Evolutionary conservation across 805 yeast genomes (phyloP).

Genomic region (Suhomyces sp.): DNA sequence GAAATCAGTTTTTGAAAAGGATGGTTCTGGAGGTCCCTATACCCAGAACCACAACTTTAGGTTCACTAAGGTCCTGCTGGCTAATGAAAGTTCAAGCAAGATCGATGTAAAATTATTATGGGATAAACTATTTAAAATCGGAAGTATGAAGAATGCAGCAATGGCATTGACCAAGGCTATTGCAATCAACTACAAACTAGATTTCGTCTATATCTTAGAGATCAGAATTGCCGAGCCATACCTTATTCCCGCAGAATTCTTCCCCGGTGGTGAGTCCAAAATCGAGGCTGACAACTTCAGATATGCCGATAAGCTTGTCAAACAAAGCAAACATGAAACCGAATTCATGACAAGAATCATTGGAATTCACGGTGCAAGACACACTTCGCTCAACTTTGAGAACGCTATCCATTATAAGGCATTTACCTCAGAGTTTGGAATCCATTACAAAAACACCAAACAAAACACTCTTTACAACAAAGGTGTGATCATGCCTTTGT

Average conservation of each 20-base stretch:
- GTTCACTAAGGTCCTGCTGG: conserved; percentile 34
- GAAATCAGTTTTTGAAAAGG: conserved; percentile 55
- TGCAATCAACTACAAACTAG: conserved; percentile 31
- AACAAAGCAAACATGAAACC: conserved; percentile 18
- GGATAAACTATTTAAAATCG: conserved; percentile 32
- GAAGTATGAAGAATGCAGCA: conserved; percentile 48
- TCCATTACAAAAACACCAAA: conserved; percentile 37
- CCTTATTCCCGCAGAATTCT: conserved; percentile 39
- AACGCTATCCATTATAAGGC: conserved; percentile 43
- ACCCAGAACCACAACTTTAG: conserved; percentile 48
- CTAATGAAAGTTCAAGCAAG: not conserved
- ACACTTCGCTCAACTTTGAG: conserved; percentile 29
- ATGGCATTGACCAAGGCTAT: conserved; percentile 37
- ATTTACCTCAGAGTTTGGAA: conserved; percentile 53
- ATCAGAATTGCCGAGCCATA: conserved; percentile 49
- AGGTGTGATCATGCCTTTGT: conserved; percentile 57
- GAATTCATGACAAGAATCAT: conserved; percentile 45
- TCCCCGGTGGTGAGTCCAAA: conserved; percentile 43
- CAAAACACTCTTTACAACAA: conserved; percentile 35
- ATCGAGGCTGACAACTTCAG: conserved; percentile 46
- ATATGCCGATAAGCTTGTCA: conserved; percentile 36
- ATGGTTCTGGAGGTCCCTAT: conserved; percentile 66
- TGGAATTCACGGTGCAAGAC: conserved; percentile 38
- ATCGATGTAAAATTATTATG: conserved; percentile 32
- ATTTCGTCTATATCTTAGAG: conserved; percentile 52